Evolutionary conservation across 305 asterid species (phyloP), one percentile per base, ranked within the genome.

Genomic region (Salvia sclarea): DNA sequence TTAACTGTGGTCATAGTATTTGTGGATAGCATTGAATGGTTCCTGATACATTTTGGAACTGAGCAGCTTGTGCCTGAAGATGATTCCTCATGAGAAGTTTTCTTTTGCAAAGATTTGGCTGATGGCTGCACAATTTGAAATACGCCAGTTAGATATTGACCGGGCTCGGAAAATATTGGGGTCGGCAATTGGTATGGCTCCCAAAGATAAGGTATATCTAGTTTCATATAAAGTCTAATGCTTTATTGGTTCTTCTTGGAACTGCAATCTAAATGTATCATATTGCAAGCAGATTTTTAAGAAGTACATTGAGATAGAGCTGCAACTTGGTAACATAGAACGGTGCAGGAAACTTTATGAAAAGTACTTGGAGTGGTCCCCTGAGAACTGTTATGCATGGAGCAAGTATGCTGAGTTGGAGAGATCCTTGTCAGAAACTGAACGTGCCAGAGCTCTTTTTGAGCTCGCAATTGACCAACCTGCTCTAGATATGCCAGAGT

Each of bases 351-450:
- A 76, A 68, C 84, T 90, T 5, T 93, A 90, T 74, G 92, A 88
- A 69, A 88, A 88, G 78, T 93, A 93, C 64, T 77, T 93, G 70
- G 89, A 87, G 78, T 87, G 94, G 97, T 78, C 96, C 18, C 96
- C 92, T n/a, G 96, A 87, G 79, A 89, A 88, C 66, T 91, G 97
- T 74, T 88, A 91, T 69, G 98, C 97, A 0, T 94, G 98, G 98
- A 87, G 84, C 83, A 94, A 88, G 73, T 91, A 50, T 66, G 98
- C 96, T 0, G 96, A 94, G 79, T 31, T 94, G 82, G 98, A 94
- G 78, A 84, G 83, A 74, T 86, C 91, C 31, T 79, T 88, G 67
- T 81, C 76, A 44, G 98, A 91, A 83, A 86, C 96, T 5, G 97
- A 88, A 66, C 75, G 97, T 60, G 92, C 95, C 31, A 83, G 96